Evolutionary conservation across 257 asterid species (phyloP), one percentile per base, ranked within the genome.

Genomic region (Hygrophila difformis): DNA sequence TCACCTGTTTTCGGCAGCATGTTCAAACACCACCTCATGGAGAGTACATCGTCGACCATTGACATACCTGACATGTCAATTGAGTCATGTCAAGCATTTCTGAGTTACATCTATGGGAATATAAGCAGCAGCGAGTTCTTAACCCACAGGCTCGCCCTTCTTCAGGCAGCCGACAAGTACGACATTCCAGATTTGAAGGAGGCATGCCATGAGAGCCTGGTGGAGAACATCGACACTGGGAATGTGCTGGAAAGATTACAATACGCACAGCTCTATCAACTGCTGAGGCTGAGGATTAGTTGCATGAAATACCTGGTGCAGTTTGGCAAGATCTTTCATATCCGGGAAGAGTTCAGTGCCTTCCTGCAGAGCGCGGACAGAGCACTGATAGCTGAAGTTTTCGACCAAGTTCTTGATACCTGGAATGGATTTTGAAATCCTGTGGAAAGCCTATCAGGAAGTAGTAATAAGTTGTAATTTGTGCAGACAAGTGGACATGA

Each of bases 91-190:
- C 58, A 18, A 73, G 87, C 89, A 41, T 82, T 91, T 37, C 77
- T 91, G 13, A 73, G 65, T 43, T 91, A 85, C 72, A 28, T 86
- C 53, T 91, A 91, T 8, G 98, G 96, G 12, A 62, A 78, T 18
- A 82, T 86, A 16, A 26, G 43, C 22, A 63, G 62, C 33, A 69
- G 72, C 38, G 81, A 68, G 5, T 77, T 77, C 50, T 49, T 77
- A 26, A 60, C 63, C 19, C 84, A 81, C 49, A 18, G 95, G 3
- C 54, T 86, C 54, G 75, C 92, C 8, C 59, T 91, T 55, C 53
- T 86, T 31, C 84, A 81, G 8, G 94, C 96, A 4, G 93, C 96
- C 23, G 82, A 85, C 75, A 91, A 91, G 75, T 91, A 82, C 23
- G 93, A 70, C 45, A 82, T 91, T 6, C 61, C 66, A 12, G 94